phyloP scores from a whole-genome alignment of 2,329 filamentous ascomycete species.

The Microdochium nivale region DNA sequence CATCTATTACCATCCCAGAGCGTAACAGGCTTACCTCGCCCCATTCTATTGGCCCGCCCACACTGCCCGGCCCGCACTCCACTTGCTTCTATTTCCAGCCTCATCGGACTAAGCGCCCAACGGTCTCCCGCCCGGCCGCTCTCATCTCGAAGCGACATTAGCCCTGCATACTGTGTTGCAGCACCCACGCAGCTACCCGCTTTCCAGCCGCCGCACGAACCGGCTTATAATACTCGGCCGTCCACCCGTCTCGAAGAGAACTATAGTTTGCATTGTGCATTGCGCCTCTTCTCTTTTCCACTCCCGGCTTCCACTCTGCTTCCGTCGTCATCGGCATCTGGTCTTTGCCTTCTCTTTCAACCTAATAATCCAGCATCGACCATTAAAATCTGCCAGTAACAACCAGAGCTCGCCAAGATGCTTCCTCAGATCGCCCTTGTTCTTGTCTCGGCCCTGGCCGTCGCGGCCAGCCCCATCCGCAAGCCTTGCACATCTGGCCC shows the following conservation, averaged over 20 bases:
- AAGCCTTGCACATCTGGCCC: constrained; percentile 9
- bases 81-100: background rate
- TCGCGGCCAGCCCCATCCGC: constrained; percentile 15
- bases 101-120: background rate
- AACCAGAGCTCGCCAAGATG: constrained; percentile 13
- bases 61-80: background rate
- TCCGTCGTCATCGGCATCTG: background rate
- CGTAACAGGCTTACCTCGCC: background rate
- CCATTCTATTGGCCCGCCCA: background rate
- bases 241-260: background rate
- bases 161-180: background rate
- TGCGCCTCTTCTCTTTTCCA: background rate
- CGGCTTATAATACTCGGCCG: background rate
- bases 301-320: background rate
- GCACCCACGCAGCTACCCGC: background rate
- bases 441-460: constrained; percentile 15
- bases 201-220: background rate
- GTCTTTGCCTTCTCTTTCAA: background rate
- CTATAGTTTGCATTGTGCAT: background rate
- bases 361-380: background rate
- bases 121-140: background rate
- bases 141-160: background rate
- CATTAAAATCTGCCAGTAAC: constrained; percentile 1
- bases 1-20: background rate
- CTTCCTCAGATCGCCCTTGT: constrained; percentile 14